Base-by-base conservation (phyloP, 2,329 filamentous ascomycete species). In the Diaporthe humulicola region DNA sequence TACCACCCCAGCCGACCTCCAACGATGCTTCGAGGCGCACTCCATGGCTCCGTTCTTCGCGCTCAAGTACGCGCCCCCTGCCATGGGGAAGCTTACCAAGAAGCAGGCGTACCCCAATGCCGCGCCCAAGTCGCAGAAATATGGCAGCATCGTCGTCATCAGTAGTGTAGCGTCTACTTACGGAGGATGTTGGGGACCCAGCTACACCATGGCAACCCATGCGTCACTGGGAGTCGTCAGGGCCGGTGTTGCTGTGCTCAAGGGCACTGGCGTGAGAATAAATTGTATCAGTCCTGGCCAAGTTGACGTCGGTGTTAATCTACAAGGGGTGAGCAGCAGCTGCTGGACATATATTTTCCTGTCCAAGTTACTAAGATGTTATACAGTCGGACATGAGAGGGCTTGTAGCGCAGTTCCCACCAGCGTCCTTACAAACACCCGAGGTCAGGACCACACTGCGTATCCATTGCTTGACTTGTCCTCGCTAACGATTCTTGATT, bases 101-200 rank as follows among this genome's bases (percentile, higher is more conserved):
- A 88, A 82, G 75, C 82, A 88, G 76, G 86, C 88, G 57, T 92
- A 93, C 78, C 85, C 89, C 0, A 92, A 92, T 78, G 90, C 91
- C 0, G 88, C 89, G 17, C 89, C 89, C 0, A 92, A 92, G 78
- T 87, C 88, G 77, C 85, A 87, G 66, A 84, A 85, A n/a, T 92
- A 92, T 78, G 90, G 90, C 3, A 89, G 87, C 77, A 91, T 92
- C 74, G 87, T 92, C 57, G 89, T 92, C n/a, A 89, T 92, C 3
- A 87, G 86, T 25, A 87, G 85, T 58, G 89, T 91, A 0, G 90
- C 90, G 2, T 88, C 87, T 36, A 88, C 87, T 30, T 89, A 90
- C 76, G 90, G 90, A 10, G 86, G 87, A 4, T 90, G 89, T 78
- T 91, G 90, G 89, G 89, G 90, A 0, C 89, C 90, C 0, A 87